These are phyloP conservation scores for Alternaria sp. DNA, from an alignment of 2,329 filamentous ascomycete species.

Conservation along the genomic window DNA sequence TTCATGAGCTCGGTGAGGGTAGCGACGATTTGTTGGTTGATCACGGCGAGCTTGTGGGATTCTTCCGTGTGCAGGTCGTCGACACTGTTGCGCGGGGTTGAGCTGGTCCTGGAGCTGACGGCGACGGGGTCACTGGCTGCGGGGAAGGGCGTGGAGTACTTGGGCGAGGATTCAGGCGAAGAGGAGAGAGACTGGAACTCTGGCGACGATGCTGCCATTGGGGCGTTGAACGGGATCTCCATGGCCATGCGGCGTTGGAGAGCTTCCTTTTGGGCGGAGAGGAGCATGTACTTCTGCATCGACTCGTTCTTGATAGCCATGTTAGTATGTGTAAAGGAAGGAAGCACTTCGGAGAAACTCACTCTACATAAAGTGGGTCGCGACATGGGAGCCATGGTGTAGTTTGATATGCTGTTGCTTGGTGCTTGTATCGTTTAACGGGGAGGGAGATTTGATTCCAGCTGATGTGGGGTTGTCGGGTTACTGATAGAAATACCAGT, in stretches of 20 bases:
- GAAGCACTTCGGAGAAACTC: conserved; percentile 6
- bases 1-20: conserved; percentile 62
- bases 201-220: conserved; percentile 45
- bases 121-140: conserved; percentile 33
- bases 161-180: conserved; percentile 35
- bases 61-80: conserved; percentile 47
- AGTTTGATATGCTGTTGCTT: conserved; percentile 1
- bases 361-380: conserved; percentile 33
- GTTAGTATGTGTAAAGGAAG: conserved; percentile 15
- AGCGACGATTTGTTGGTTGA: conserved; percentile 61
- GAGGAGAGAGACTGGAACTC: conserved; percentile 44
- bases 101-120: conserved; percentile 20
- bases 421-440: background rate
- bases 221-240: conserved; percentile 39
- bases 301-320: conserved; percentile 29
- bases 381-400: conserved; percentile 24
- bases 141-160: conserved; percentile 31
- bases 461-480: conserved; percentile 22
- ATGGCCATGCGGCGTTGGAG: conserved; percentile 49
- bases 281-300: conserved; percentile 49
- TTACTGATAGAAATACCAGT: conserved; percentile 15
- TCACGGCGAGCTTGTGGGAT: conserved; percentile 54
- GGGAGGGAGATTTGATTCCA: conserved; percentile 2
- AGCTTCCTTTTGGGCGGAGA: conserved; percentile 50
- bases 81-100: conserved; percentile 29